These are phyloP conservation scores for Ananas comosus DNA, from an alignment of 176 grass and related monocot species.

Conservation along the genomic window DNA sequence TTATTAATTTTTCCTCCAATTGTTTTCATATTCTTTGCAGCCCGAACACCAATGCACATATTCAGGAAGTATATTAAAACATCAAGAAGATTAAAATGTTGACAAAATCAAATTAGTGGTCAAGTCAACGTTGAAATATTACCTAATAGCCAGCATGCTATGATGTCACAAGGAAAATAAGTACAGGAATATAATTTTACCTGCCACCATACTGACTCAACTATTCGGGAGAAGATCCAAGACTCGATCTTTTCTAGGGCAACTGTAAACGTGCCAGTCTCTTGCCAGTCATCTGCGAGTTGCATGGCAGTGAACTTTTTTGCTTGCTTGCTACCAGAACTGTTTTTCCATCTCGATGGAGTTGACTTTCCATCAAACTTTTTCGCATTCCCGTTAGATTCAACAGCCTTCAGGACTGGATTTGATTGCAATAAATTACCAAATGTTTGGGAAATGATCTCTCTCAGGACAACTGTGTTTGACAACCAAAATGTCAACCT, in stretches of 20 bases:
- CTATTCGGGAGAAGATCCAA: slow-evolving; percentile 86
- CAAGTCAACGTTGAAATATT: neutral
- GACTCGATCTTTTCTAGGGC: slow-evolving; percentile 82
- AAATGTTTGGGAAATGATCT: slow-evolving; percentile 72
- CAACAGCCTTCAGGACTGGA: slow-evolving; percentile 16
- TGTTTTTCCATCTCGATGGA: slow-evolving; percentile 40
- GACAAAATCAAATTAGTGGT: neutral
- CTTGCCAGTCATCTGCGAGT: slow-evolving; percentile 51
- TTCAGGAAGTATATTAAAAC: neutral
- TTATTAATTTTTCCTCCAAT: neutral
- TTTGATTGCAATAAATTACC: slow-evolving; percentile 27
- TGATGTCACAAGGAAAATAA: slow-evolving; percentile 2
- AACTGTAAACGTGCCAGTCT: slow-evolving; percentile 56
- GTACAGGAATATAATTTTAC: slow-evolving; percentile 35
- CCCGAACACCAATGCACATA: neutral
- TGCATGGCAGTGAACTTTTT: slow-evolving; percentile 29
- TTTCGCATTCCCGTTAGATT: slow-evolving; percentile 30
- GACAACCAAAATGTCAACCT: slow-evolving; percentile 98
- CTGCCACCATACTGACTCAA: slow-evolving; percentile 96
- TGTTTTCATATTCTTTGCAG: neutral
- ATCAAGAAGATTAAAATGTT: neutral
- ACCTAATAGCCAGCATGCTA: neutral
- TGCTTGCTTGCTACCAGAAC: slow-evolving; percentile 27
- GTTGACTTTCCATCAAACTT: slow-evolving; percentile 42
- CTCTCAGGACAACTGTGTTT: slow-evolving; percentile 81